These are phyloP conservation scores for Solanum okadae DNA, from an alignment of 257 asterid species.

Conservation along the genomic window DNA sequence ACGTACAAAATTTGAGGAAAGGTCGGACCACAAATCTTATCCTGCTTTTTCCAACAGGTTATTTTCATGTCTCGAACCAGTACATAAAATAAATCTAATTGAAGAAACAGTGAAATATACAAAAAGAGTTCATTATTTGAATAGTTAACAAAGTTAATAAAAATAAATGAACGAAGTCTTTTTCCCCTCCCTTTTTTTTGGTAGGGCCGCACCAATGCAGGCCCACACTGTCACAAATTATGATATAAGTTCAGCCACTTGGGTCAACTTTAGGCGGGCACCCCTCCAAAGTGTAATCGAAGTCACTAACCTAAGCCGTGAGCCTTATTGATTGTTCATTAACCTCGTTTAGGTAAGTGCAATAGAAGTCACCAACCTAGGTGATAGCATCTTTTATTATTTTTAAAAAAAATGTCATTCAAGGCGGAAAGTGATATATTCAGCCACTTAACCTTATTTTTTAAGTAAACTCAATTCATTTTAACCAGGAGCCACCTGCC, in stretches of 20 bases:
- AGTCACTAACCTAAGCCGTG: not conserved
- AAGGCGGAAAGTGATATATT: not conserved
- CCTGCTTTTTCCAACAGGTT: accelerated
- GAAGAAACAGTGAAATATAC: not conserved
- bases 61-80: accelerated
- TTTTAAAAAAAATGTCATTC: not conserved
- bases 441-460: not conserved
- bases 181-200: accelerated
- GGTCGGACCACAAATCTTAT: not conserved
- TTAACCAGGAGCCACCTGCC: not conserved
- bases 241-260: not conserved
- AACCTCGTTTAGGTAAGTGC: not conserved
- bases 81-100: not conserved
- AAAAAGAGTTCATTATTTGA: not conserved
- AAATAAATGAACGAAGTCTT: not conserved
- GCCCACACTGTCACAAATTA: not conserved
- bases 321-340: not conserved
- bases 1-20: not conserved
- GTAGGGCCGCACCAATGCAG: not conserved
- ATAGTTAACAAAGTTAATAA: not conserved
- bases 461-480: not conserved
- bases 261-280: no score
- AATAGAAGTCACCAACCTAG: not conserved
- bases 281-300: not conserved
- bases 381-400: not conserved